These are phyloP conservation scores for Corinectria fuckeliana DNA, from an alignment of 2,329 filamentous ascomycete species.

Conservation along the genomic window DNA sequence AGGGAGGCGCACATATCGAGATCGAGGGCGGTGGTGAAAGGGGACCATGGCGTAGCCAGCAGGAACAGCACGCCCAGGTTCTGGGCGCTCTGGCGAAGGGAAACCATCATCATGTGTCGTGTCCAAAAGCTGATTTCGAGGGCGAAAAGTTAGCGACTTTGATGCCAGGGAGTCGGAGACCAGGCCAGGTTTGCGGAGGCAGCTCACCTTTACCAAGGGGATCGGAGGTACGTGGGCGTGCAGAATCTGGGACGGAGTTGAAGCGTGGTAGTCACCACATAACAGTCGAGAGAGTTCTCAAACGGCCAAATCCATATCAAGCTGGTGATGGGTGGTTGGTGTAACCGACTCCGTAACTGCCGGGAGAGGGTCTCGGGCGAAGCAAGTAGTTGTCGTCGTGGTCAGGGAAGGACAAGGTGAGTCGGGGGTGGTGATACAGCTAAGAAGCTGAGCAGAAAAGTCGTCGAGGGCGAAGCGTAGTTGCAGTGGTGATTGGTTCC, in stretches of 20 bases:
- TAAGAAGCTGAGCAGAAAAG: constrained; percentile 16
- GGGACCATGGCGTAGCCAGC: constrained; percentile 33
- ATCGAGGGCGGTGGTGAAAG: constrained; percentile 36
- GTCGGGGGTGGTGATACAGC: constrained; percentile 32
- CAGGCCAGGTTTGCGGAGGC: neutral
- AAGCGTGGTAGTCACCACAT: constrained; percentile 33
- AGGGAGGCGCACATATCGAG: constrained; percentile 45
- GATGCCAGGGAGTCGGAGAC: neutral
- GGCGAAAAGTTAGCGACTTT: neutral
- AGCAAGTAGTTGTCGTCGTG: constrained; percentile 10
- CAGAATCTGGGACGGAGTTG: constrained; percentile 30
- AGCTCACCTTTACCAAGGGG: constrained; percentile 34
- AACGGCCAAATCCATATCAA: constrained; percentile 35
- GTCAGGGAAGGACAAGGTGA: constrained; percentile 20
- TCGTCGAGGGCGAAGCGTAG: constrained; percentile 10
- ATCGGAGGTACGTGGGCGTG: constrained; percentile 18
- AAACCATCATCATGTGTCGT: constrained; percentile 30
- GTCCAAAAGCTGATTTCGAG: constrained; percentile 18
- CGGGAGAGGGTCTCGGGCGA: constrained; percentile 18
- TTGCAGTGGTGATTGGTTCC: constrained; percentile 13
- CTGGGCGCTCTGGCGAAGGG: constrained; percentile 26
- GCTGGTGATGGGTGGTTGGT: constrained; percentile 22
- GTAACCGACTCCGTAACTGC: constrained; percentile 21
- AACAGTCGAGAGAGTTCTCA: constrained; percentile 30
- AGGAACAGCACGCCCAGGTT: constrained; percentile 34